Percentiles rank a stretch among this genome's conserved stretches.
Evolutionary conservation across 129 eudicot genomes (phyloP).

Genomic region (Escallonia herrerae): DNA sequence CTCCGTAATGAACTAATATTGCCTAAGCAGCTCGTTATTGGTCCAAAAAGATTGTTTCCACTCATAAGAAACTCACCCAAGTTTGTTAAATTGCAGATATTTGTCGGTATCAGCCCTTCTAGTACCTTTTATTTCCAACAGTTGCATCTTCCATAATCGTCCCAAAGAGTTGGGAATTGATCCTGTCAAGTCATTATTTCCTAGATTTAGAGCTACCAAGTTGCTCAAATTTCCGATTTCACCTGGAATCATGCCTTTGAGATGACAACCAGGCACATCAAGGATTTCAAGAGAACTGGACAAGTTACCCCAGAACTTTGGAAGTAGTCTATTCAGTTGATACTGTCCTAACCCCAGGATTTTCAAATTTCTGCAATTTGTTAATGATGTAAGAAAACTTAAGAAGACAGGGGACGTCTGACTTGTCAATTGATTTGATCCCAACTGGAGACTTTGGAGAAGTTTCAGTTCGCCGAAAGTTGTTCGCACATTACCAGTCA

Average conservation of each 20-base stretch:
- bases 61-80: slow-evolving; percentile 9
- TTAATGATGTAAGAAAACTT: neutral
- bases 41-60: slow-evolving; percentile 5
- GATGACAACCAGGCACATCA: neutral
- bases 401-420: neutral
- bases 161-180: slow-evolving; percentile 9
- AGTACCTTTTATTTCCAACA: neutral
- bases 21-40: slow-evolving; percentile 25
- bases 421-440: neutral
- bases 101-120: slow-evolving; percentile 3
- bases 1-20: slow-evolving; percentile 8
- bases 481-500: slow-evolving; percentile 10
- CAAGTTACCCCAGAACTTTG: neutral
- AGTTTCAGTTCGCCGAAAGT: slow-evolving; percentile 1
- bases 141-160: neutral
- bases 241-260: slow-evolving; percentile 8
- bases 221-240: neutral
- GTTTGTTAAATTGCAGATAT: neutral
- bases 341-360: neutral
- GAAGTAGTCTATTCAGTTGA: slow-evolving; percentile 3
- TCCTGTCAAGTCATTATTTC: neutral
- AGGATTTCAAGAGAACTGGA: neutral
- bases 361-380: slow-evolving; percentile 8
- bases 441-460: neutral
- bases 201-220: neutral